Evolutionary conservation across 306 rosid genomes (phyloP).

Genomic region (Alnus glutinosa): DNA sequence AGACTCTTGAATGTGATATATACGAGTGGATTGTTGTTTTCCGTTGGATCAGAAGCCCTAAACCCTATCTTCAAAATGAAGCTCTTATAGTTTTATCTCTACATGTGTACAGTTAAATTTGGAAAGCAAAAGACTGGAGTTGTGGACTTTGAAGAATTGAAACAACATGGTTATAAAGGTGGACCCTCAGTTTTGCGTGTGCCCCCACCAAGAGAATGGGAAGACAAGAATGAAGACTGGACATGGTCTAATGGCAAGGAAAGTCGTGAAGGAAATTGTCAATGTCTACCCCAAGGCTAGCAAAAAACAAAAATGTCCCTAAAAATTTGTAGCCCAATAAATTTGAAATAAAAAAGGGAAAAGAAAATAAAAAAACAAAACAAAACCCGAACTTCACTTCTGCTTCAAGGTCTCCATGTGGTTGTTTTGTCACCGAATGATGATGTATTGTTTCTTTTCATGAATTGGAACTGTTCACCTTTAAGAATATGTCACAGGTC

Average conservation of each 20-base stretch:
- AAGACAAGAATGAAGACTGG: constrained; percentile 59
- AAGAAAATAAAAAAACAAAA: too few relatives aligned
- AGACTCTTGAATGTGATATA: background rate
- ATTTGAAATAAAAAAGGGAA: too few relatives aligned
- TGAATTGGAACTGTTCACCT: background rate
- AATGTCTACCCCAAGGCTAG: too few relatives aligned
- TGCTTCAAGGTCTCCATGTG: constrained; percentile 23
- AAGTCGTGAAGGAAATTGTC: too few relatives aligned
- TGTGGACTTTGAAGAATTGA: constrained; percentile 76
- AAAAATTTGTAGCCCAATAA: too few relatives aligned
- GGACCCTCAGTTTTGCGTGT: constrained; percentile 86
- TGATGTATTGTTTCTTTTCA: constrained; percentile 23
- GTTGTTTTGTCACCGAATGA: constrained; percentile 37
- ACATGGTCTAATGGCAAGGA: constrained; percentile 80
- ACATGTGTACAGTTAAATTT: constrained; percentile 51
- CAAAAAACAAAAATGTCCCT: too few relatives aligned
- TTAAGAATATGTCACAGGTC: too few relatives aligned
- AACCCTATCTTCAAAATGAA: too few relatives aligned
- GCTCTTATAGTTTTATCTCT: background rate
- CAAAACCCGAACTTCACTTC: too few relatives aligned
- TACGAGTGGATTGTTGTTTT: background rate
- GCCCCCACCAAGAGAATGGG: constrained; percentile 64
- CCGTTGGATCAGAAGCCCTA: background rate
- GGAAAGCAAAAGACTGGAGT: constrained; percentile 54
- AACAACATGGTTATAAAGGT: constrained; percentile 71